Evolutionary conservation across 441 rosid species (phyloP).

Genomic region (Euphorbia schlechtendalii): DNA sequence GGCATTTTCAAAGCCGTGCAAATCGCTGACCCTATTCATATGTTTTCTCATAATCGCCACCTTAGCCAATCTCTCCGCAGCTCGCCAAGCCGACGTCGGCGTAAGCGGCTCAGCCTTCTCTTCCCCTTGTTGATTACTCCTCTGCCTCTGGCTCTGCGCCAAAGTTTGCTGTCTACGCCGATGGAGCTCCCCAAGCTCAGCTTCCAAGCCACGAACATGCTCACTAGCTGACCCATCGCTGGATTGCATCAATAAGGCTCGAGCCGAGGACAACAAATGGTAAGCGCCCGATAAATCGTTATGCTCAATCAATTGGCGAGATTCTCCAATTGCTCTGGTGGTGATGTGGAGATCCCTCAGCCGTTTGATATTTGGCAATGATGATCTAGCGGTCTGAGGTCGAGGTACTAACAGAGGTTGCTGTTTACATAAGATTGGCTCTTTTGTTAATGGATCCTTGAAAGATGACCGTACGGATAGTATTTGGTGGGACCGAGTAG

Average conservation of each 20-base stretch:
- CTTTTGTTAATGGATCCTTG: slow-evolving; percentile 48
- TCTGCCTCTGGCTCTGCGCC: slow-evolving; percentile 23
- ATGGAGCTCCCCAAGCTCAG: slow-evolving; percentile 59
- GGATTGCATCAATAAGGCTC: slow-evolving; percentile 50
- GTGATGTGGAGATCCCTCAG: slow-evolving; percentile 63
- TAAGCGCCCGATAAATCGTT: slow-evolving; percentile 52
- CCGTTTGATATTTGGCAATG: slow-evolving; percentile 44
- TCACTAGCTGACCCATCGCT: slow-evolving; percentile 32
- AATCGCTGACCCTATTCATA: slow-evolving; percentile 83
- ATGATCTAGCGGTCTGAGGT: slow-evolving; percentile 42
- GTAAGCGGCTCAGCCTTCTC: slow-evolving; percentile 66
- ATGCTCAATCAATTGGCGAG: slow-evolving; percentile 54
- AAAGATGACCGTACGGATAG: slow-evolving; percentile 57
- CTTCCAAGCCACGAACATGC: slow-evolving; percentile 48
- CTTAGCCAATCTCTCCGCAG: slow-evolving; percentile 89
- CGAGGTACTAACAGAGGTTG: slow-evolving; percentile 40
- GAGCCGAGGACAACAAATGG: slow-evolving; percentile 62
- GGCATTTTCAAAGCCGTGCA: slow-evolving; percentile 92
- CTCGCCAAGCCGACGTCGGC: slow-evolving; percentile 91
- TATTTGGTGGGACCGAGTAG: slow-evolving; percentile 36
- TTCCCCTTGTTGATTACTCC: slow-evolving; percentile 18
- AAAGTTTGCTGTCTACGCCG: slow-evolving; percentile 27
- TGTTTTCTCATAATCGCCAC: slow-evolving; percentile 86
- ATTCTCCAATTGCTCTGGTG: slow-evolving; percentile 65
- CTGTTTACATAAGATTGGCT: slow-evolving; percentile 37